Evolutionary conservation across 140 eudicot genomes (phyloP), one percentile per base, ranked within the genome.

Genomic region (Oenanthe javanica): DNA sequence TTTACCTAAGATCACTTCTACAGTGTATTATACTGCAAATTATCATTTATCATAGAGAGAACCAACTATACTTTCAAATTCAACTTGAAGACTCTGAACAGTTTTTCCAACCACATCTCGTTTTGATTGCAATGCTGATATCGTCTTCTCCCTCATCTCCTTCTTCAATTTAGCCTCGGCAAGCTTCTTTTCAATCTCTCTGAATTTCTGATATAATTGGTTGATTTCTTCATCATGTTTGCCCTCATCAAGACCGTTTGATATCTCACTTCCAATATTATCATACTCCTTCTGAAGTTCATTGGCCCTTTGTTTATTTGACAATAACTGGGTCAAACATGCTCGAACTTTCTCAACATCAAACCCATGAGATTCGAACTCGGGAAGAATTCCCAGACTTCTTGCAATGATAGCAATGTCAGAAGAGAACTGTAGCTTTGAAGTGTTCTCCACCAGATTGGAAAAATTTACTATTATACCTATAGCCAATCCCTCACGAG

Each of bases 401-500:
- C 77, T 64, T 5, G 83, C 78, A 51, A 83, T 71, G 18, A 61
- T 4, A 74, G 67, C 31, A 4, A 19, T 73, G 36, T 87, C 77
- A 38, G 79, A 84, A 38, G 79, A 76, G 74, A 74, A 40, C 45
- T 79, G 82, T 12, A 88, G 70, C 21, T 72, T 77, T 70, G 82
- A n/a, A 45, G 55, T 64, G 36, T n/a, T 80, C 25, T 81, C 86
- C 66, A 79, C 85, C 70, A 83, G 9, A 74, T 79, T 83, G 11
- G 70, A 80, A 50, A 81, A 88, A 4, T 84, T 85, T 21, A 88
- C 86, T 81, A 81, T 72, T 18, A 52, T 52, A 49, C 77, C 85
- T 49, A 85, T 81, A 16, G 91, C 91, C 48, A 86, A 79, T 72
- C 91, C 91, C 81, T 88, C 91, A 0, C 89, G 89, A 23, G 0